Evolutionary conservation across 345 rosid species (phyloP), one percentile per base, ranked within the genome.

Genomic region (Nephelium lappaceum): DNA sequence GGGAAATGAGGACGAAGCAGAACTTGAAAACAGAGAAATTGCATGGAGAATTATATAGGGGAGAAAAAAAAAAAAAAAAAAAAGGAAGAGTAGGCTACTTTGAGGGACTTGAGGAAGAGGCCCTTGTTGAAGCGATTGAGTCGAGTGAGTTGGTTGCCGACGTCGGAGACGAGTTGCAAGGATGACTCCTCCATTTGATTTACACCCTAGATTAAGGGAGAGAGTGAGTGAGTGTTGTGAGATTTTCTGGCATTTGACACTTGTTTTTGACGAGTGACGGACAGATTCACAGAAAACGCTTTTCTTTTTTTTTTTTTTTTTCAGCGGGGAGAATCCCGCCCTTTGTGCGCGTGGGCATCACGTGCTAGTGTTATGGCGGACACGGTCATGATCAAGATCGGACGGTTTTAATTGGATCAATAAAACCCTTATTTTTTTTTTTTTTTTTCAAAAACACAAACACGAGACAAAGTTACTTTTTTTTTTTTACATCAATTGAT

Each of bases 121-220:
- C 92, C 90, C 84, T 96, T 91, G 83, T 74, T 90, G 58, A 88
- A 91, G 66, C 96, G 95, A 77, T 89, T 45, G 76, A 76, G 81
- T 47, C 88, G 84, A 64, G 80, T 75, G 87, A 95, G 89, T 74
- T 86, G 81, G 78, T 81, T 63, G 79, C 98, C 95, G 80, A 91
- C 65, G 77, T 83, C 86, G 62, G 90, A 84, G 70, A 95, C 85
- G 71, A 82, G 79, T 79, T 85, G 81, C 77, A 87, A 77, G 72
- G 84, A 82, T 0, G 89, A 71, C 78, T 86, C 89, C 82, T 83
- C 93, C 98, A 91, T 92, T 71, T 63, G 51, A 51, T 21, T 6
- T 10, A 11, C 53, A 67, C 65, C 38, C 65, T 67, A 60, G 18
- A 47, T 57, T 9, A 16, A 16, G 14, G 6, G 4, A 15, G 27